Conservation (phyloP, 305 asterid genomes). For the Salvia sclarea region DNA sequence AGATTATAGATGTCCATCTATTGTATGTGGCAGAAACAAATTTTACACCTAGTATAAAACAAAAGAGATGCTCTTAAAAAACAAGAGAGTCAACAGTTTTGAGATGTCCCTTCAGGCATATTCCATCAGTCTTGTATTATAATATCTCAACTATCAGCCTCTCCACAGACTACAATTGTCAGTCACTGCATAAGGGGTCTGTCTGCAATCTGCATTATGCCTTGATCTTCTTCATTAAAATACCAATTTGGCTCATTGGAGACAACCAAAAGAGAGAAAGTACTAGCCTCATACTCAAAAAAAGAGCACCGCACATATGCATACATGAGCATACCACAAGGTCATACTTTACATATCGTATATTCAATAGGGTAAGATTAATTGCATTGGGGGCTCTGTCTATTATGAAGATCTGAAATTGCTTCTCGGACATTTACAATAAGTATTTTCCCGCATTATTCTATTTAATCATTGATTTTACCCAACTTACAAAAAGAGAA, state of each 20-base stretch:
- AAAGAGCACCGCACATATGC: background rate
- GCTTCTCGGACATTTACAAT: background rate
- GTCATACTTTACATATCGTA: background rate
- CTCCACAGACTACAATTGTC: background rate
- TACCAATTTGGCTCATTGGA: slow-evolving; percentile 11
- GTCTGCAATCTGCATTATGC: background rate
- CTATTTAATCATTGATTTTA: background rate
- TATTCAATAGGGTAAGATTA: background rate
- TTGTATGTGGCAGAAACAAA: background rate
- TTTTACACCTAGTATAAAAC: background rate
- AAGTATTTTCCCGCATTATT: background rate
- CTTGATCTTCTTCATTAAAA: background rate
- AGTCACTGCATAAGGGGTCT: background rate
- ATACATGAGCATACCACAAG: slow-evolving; percentile 6
- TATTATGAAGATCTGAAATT: background rate
- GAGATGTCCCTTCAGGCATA: background rate
- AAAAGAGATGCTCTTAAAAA: slow-evolving; percentile 15
- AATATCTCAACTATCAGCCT: background rate
- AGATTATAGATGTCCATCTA: slow-evolving; percentile 1
- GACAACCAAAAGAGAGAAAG: background rate
- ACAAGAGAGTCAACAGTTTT: background rate
- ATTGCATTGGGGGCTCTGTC: background rate
- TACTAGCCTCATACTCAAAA: background rate
- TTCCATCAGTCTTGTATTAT: background rate
- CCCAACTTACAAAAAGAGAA: background rate